Base-by-base conservation (phyloP, 192 early-diverging fungal genomes). In the Coemansia sp. region DNA sequence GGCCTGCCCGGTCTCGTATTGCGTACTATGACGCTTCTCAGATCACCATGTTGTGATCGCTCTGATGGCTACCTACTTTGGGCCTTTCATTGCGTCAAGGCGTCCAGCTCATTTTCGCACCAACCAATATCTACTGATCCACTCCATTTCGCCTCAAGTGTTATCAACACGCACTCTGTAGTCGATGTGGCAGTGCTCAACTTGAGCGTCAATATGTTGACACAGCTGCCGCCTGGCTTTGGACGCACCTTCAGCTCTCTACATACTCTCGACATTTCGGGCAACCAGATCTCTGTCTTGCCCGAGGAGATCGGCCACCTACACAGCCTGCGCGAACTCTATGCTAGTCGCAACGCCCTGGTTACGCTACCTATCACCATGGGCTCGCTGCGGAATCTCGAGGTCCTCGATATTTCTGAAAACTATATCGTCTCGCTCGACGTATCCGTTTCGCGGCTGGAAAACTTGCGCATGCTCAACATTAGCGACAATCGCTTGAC, bases 401-500 rank as follows among this genome's bases (percentile, higher is more conserved):
- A 86, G 70, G 64, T 82, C 9, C 68, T 86, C 36, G 72, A 77
- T 50, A 41, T 86, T 4, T 75, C 80, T 7, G 64, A 76, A 52
- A 86, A 86, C 77, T 49, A 70, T 50, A 69, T 86, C 29, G 41
- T 47, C 5, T 52, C 63, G 3, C 64, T 86, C 20, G 68, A 81
- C 13, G 47, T 62, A 15, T 71, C 64, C 33, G 24, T 86, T 8
- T 69, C 76, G 18, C 79, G 71, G 22, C 72, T 86, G 62, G 69
- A 69, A 29, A 50, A 33, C 11, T 74, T 86, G 63, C 79, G 77
- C 20, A 71, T 79, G 68, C 74, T 86, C 57, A 77, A 81, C 57
- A 61, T 85, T n/a, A 81, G 83, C 58, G 68, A 78, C 52, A 85
- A 85, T 64, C 68, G 73, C 11, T 64, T 85, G 58, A 57, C 63